Conservation (phyloP, 306 rosid species). For the Boehmeria nivea region DNA sequence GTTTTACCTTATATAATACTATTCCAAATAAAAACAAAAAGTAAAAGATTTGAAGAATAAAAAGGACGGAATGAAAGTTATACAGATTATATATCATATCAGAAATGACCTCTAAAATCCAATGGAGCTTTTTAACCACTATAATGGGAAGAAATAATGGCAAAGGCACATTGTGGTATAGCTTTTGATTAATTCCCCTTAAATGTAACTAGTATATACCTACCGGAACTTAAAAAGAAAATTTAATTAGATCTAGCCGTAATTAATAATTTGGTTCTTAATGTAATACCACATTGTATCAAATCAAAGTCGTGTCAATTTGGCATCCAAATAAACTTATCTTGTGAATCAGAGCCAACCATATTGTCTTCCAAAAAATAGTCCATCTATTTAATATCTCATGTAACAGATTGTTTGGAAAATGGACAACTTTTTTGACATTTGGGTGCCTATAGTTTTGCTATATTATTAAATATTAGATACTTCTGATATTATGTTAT, state of each 20-base stretch:
- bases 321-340: conserved; percentile 17
- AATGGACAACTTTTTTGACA: too few species aligned
- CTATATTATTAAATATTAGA: too few species aligned
- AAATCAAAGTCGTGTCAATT: conserved; percentile 31
- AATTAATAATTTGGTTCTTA: background rate
- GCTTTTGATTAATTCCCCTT: too few species aligned
- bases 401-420: too few species aligned
- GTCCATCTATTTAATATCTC: background rate
- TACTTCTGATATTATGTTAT: too few species aligned
- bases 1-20: background rate
- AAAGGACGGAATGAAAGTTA: conserved; percentile 2
- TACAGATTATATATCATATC: background rate
- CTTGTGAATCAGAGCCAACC: conserved; percentile 26
- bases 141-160: background rate
- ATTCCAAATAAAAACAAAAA: conserved; percentile 6
- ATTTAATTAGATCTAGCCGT: background rate
- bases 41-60: conserved; percentile 4
- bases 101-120: background rate
- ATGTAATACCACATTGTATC: conserved; percentile 7
- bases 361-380: conserved; percentile 2
- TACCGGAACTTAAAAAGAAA: too few species aligned
- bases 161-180: background rate
- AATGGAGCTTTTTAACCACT: background rate
- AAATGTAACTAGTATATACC: too few species aligned
- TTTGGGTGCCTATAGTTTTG: too few species aligned